phyloP scores from a whole-genome alignment of 2,329 filamentous ascomycete species.

The Talaromyces sp. region DNA sequence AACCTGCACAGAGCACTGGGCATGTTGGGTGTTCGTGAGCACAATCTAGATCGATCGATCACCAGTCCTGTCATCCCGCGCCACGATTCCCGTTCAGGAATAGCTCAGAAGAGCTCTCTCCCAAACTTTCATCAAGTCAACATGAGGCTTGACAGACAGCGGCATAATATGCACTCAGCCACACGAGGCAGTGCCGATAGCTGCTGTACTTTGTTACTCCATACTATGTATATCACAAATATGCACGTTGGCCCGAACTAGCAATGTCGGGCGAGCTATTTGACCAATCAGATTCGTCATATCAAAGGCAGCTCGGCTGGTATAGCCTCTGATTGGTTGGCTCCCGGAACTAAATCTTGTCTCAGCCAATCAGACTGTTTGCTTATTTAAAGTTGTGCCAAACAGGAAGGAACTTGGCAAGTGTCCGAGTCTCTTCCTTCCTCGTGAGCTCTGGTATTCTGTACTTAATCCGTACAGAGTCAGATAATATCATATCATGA shows the following conservation, averaged over 20 bases:
- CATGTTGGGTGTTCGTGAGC: neutral
- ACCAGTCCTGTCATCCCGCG: neutral
- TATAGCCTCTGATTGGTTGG: neutral
- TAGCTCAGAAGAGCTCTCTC: neutral
- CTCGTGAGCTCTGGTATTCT: neutral
- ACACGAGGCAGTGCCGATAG: neutral
- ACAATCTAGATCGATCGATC: neutral
- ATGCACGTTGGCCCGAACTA: neutral
- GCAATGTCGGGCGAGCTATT: constrained; percentile 5
- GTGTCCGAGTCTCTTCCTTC: constrained; percentile 2
- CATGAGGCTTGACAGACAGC: neutral
- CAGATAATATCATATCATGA: neutral
- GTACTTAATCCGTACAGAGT: neutral
- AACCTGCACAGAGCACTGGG: neutral
- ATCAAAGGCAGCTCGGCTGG: neutral
- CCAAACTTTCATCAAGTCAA: neutral
- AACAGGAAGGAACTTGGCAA: neutral
- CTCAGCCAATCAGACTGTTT: neutral
- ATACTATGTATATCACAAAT: neutral
- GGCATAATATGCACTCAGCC: neutral
- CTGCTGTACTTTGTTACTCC: too few relatives aligned
- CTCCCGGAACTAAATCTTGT: neutral
- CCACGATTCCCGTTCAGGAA: neutral
- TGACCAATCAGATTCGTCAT: neutral
- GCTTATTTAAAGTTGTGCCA: neutral